Evolutionary conservation across 1,139 yeast genomes (phyloP).

Genomic region (Blastobotrys persicus): DNA sequence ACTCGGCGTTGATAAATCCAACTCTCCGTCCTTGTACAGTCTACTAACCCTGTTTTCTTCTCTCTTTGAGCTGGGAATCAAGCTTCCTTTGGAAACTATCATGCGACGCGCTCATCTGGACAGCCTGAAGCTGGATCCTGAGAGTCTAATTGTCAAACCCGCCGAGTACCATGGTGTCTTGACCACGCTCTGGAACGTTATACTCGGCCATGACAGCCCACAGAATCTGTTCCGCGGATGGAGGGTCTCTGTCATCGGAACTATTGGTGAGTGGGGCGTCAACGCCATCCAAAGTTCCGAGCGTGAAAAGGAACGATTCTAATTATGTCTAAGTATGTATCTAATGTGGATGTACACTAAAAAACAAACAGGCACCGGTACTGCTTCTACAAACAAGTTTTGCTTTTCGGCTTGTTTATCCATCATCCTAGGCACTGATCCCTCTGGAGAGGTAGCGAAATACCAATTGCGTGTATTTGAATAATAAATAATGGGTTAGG

Average conservation of each 20-base stretch:
- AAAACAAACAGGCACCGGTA: background rate
- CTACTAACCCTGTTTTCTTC: slow-evolving; percentile 52
- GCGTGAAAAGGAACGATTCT: slow-evolving; percentile 37
- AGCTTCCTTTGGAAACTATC: slow-evolving; percentile 84
- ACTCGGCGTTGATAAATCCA: slow-evolving; percentile 67
- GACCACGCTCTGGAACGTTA: slow-evolving; percentile 49
- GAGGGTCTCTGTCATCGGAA: slow-evolving; percentile 79
- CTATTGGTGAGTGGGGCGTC: slow-evolving; percentile 83
- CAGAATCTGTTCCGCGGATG: slow-evolving; percentile 78
- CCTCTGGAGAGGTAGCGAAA: too few species aligned
- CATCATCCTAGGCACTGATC: too few species aligned
- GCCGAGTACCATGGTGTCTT: slow-evolving; percentile 48
- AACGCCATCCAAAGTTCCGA: slow-evolving; percentile 55
- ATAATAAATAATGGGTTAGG: background rate
- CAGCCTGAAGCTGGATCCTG: slow-evolving; percentile 43
- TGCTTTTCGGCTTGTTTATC: too few species aligned
- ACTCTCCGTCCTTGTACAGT: slow-evolving; percentile 62
- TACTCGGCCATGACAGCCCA: slow-evolving; percentile 42
- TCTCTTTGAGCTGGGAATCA: slow-evolving; percentile 64
- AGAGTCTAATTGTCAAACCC: slow-evolving; percentile 36
- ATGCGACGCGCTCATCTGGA: slow-evolving; percentile 79
- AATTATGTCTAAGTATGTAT: slow-evolving; percentile 5
- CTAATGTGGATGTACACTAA: background rate
- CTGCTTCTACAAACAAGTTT: too few species aligned
- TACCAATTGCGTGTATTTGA: too few species aligned